These are phyloP conservation scores for Candida corydali DNA, from an alignment of 805 yeast genomes.

Conservation along the genomic window DNA sequence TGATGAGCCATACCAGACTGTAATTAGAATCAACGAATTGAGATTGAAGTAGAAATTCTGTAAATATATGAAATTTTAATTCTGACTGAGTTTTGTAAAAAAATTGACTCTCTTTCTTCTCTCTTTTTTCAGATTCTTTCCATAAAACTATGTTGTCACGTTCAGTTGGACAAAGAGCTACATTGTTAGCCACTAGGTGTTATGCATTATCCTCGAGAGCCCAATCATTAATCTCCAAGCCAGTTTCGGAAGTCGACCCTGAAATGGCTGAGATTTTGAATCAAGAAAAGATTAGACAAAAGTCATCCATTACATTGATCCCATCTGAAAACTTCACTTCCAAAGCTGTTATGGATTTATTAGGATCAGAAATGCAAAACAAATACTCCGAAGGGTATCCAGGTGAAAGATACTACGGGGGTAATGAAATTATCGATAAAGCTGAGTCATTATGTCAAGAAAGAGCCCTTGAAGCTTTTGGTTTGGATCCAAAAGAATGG, in stretches of 20 bases:
- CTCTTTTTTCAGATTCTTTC: background rate
- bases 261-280: conserved; percentile 69
- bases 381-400: conserved; percentile 99
- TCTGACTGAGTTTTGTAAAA: background rate
- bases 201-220: conserved; percentile 66
- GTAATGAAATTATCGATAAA: conserved; percentile 94
- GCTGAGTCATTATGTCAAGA: conserved; percentile 90
- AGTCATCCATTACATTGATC: conserved; percentile 87
- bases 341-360: conserved; percentile 90
- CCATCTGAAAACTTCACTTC: conserved; percentile 98
- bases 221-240: conserved; percentile 51
- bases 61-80: no score
- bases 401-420: conserved; percentile 98
- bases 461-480: conserved; percentile 90
- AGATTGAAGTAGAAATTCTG: conserved; percentile 41
- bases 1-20: conserved; percentile 75
- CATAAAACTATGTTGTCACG: conserved; percentile 21
- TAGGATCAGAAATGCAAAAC: conserved; percentile 97
- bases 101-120: background rate
- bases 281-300: conserved; percentile 88
- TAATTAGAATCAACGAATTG: conserved; percentile 71
- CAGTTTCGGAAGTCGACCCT: conserved; percentile 69
- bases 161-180: conserved; percentile 10
- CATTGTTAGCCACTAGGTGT: no score
- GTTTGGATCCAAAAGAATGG: conserved; percentile 78